Evolutionary conservation across 2,329 filamentous ascomycete genomes (phyloP), one percentile per base, ranked within the genome.

Genomic region (Xylariaceae sp.): DNA sequence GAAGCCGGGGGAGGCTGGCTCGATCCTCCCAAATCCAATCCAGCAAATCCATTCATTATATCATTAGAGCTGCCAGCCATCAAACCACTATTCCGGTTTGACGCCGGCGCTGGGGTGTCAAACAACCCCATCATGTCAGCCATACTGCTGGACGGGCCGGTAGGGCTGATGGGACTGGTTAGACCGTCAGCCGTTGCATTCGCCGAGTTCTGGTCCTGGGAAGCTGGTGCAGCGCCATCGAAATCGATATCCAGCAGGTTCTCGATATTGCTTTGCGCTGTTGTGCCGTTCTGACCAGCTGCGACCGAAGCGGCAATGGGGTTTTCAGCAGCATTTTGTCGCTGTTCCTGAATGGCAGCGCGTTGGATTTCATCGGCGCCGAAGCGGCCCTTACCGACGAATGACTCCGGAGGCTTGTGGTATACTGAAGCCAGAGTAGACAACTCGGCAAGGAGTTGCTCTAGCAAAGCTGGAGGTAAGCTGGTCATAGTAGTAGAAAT

Each of bases 321-420:
- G 73, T 97, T 97, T 68, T 97, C 94, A 63, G 87, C 89, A 0
- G 90, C 90, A 68, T 97, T 91, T 75, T 97, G 87, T 65, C 89
- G 85, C 78, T 96, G 92, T 77, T 99, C 94, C 78, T 96, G 92
- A 72, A 99, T 96, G 62, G 94, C 94, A 54, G 93, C 93, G 66
- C 89, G 88, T 75, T 97, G 94, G 70, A 99, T 91, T 62, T 90
- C 92, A 74, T 96, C 92, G 53, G 94, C 92, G 44, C 93, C 94
- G 67, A 90, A 97, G 50, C 93, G 87, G 48, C 94, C 94, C 76
- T 96, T 92, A 67, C 94, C 94, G 59, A 99, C 88, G 75, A 99
- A 99, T n/a, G 93, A 92, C 81, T 96, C 91, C 50, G 94, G 92
- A 7, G 92, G 92, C 77, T 96, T 97, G 83, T 99, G 94, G 77